These are phyloP conservation scores for Afroboletus lepidellus DNA, from an alignment of 1,284 basidiomycete species.

Conservation along the genomic window DNA sequence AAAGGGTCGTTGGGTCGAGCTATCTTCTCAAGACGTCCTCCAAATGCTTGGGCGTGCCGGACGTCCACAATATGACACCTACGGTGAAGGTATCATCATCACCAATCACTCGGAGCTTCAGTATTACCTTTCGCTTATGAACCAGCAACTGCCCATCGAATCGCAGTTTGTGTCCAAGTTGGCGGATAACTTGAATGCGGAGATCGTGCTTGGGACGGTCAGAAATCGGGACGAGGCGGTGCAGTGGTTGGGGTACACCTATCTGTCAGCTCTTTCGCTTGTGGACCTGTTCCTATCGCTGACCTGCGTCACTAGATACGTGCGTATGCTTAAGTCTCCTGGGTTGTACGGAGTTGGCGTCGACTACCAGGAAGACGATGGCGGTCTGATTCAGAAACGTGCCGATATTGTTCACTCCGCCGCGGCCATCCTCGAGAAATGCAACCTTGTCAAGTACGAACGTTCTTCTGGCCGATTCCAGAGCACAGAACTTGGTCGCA, in stretches of 20 bases:
- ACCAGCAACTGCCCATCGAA: conserved; percentile 97
- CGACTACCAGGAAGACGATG: conserved; percentile 90
- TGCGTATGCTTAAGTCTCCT: conserved; percentile 94
- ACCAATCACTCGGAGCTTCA: conserved; percentile 97
- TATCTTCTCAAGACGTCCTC: conserved; percentile 94
- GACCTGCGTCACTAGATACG: conserved; percentile 57
- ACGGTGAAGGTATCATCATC: conserved; percentile 98
- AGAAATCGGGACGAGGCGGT: conserved; percentile 97
- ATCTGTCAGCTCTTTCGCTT: conserved; percentile 62
- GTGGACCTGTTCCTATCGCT: conserved; percentile 6
- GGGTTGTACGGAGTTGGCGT: conserved; percentile 87
- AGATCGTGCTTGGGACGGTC: conserved; percentile 95
- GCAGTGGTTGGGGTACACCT: conserved; percentile 95
- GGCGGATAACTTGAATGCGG: conserved; percentile 96
- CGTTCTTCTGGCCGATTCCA: conserved; percentile 87
- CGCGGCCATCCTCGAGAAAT: conserved; percentile 92
- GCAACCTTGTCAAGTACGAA: conserved; percentile 92
- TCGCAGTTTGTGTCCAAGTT: conserved; percentile 91
- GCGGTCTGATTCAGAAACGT: conserved; percentile 85
- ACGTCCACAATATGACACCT: conserved; percentile 96
- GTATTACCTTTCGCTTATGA: conserved; percentile 92
- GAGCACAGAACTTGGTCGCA: conserved; percentile 89
- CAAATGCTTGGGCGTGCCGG: conserved; percentile 99
- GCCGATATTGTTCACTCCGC: conserved; percentile 95
- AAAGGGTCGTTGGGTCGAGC: conserved; percentile 96